Evolutionary conservation across 2,329 filamentous ascomycete genomes (phyloP), one percentile per base, ranked within the genome.

Genomic region (Arachnopeziza araneosa): DNA sequence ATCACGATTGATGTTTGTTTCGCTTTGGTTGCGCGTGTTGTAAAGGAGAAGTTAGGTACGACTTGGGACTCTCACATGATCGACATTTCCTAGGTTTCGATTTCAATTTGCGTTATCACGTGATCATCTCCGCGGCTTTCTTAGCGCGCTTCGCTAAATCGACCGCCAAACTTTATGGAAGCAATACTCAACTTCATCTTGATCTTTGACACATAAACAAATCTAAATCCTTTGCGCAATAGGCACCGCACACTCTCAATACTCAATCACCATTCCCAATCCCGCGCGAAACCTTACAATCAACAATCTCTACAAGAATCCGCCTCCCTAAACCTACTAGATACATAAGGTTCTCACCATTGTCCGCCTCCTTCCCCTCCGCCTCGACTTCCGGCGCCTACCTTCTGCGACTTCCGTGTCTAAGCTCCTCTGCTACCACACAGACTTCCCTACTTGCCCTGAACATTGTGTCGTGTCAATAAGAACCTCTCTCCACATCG

Each of bases 141-240:
- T 30, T 30, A 30, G 26, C 26, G 26, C 26, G 26, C 26, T 30
- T 30, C 26, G 26, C 26, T 30, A 30, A 30, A 30, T 9, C 26
- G 26, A 30, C 26, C 26, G 26, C 26, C 26, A 30, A 30, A 30
- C 5, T 30, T 30, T 30, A 30, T 30, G 4, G 26, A 30, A 30
- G 26, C 26, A 30, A 30, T 30, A 30, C 26, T 30, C 26, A 30
- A 60, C 60, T 44, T 60, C 61, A 59, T 44, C 36, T 23, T 58
- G 26, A 57, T 53, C 59, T 62, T 60, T 52, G 14, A 59, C 63
- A 59, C 63, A 63, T 57, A 64, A 63, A 54, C 57, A 64, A 44
- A 44, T 50, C 57, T 56, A 36, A 62, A 55, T 50, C 51, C 26
- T 57, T 56, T 48, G 54, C 52, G 17, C 50, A 54, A n/a, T 50